Evolutionary conservation across 345 rosid genomes (phyloP).

Genomic region (Nephelium lappaceum): DNA sequence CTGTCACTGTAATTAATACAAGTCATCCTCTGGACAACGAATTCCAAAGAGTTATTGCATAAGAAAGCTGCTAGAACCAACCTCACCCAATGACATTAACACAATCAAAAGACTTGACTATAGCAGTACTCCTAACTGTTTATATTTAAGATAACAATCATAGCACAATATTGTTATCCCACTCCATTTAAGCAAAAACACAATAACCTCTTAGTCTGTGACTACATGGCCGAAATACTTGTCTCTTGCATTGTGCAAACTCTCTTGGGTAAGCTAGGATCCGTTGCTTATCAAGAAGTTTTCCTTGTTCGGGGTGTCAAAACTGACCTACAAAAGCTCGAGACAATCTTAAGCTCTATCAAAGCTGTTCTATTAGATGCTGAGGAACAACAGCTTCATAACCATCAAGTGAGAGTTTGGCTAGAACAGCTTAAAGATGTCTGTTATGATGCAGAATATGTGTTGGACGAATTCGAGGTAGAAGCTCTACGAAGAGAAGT

Average conservation of each 20-base stretch:
- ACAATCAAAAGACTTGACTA: too few species aligned
- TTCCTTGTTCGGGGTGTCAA: background rate
- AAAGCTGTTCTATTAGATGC: slow-evolving; percentile 15
- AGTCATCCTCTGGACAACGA: background rate
- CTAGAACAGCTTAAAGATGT: slow-evolving; percentile 19
- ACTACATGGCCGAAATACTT: background rate
- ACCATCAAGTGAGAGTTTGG: slow-evolving; percentile 5
- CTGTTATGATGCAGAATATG: slow-evolving; percentile 17
- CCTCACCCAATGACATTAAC: background rate
- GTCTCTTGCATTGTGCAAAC: background rate
- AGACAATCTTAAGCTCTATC: background rate
- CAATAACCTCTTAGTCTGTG: background rate
- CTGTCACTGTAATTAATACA: too few species aligned
- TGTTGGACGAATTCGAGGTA: slow-evolving; percentile 9
- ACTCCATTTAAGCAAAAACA: background rate
- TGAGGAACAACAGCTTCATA: background rate
- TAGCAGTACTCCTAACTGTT: too few species aligned
- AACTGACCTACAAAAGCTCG: background rate
- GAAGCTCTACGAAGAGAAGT: background rate
- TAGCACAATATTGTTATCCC: too few species aligned
- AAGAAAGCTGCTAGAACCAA: background rate
- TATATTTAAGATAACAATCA: too few species aligned
- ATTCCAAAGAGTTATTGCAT: background rate
- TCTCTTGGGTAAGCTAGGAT: background rate
- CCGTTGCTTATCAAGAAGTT: background rate